A percentile compares a stretch with the other conserved stretches of the same genome.
These are phyloP conservation scores for Pseudogymnoascus sp. DNA, from an alignment of 2,329 filamentous ascomycete genomes.

Conservation along the genomic window DNA sequence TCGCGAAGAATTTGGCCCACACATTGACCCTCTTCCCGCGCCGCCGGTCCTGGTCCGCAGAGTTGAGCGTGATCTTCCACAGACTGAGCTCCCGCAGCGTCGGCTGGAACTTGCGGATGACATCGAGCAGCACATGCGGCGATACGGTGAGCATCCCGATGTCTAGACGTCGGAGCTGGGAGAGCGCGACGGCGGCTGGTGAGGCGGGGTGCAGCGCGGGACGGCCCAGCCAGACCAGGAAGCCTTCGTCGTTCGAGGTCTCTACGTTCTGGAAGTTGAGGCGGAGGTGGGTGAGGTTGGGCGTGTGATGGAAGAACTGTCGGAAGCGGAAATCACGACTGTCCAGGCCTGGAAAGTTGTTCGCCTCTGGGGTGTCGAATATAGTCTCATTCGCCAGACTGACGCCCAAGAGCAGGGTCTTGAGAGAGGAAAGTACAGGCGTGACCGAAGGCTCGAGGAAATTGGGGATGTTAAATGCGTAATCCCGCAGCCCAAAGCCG, in stretches of 20 bases:
- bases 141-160: constrained; percentile 35
- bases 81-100: constrained; percentile 40
- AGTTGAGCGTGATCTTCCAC: constrained; percentile 34
- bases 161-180: constrained; percentile 36
- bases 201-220: constrained; percentile 11
- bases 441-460: constrained; percentile 32
- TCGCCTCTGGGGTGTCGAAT: too few species aligned
- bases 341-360: constrained; percentile 1
- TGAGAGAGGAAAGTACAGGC: constrained; percentile 39
- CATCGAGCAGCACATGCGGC: constrained; percentile 25
- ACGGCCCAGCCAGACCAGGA: too few species aligned
- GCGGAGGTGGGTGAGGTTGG: constrained; percentile 44
- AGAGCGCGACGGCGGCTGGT: constrained; percentile 27
- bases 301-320: constrained; percentile 27
- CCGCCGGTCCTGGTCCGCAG: background rate
- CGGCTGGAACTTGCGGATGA: constrained; percentile 37
- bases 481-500: constrained; percentile 28
- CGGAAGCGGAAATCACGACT: constrained; percentile 17
- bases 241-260: too few species aligned
- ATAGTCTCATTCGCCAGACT: background rate
- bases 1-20: constrained; percentile 36
- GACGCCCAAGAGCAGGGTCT: constrained; percentile 32
- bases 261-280: constrained; percentile 37
- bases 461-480: constrained; percentile 40
- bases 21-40: constrained; percentile 24